phyloP scores from a whole-genome alignment of 2,329 filamentous ascomycete genomes.

The Diaporthe amygdali region DNA sequence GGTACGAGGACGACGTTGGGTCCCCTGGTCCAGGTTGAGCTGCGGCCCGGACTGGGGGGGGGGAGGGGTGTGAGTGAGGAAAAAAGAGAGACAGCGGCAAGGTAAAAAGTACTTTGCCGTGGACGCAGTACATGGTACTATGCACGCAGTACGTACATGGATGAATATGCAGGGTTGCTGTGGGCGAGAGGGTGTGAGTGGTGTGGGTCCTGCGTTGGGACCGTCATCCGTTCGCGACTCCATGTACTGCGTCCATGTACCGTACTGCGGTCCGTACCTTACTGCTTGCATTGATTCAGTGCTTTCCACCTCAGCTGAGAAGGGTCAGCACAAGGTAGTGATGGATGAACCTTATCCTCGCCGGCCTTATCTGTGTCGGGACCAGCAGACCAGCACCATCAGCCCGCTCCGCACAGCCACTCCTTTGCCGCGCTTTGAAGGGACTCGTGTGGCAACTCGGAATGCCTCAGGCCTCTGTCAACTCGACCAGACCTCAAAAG shows the following conservation, averaged over 20 bases:
- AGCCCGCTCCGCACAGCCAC: background rate
- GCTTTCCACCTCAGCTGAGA: conserved; percentile 13
- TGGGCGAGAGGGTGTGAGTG: background rate
- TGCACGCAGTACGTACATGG: background rate
- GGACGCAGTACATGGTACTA: background rate
- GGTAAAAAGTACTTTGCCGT: conserved; percentile 2
- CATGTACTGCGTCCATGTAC: too few relatives aligned
- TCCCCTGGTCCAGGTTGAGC: conserved; percentile 18
- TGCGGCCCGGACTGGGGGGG: background rate
- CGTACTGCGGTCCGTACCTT: background rate
- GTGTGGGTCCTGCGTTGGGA: conserved; percentile 14
- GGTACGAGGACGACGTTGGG: conserved; percentile 21
- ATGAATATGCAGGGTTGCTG: conserved; percentile 14
- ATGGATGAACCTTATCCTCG: background rate
- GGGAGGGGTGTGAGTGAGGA: background rate
- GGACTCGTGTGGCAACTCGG: background rate
- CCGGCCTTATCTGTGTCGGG: background rate
- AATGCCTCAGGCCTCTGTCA: conserved; percentile 7
- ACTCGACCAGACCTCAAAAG: background rate
- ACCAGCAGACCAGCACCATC: background rate
- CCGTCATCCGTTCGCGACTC: conserved; percentile 16
- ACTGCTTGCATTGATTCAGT: conserved; percentile 16
- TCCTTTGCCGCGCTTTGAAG: background rate
- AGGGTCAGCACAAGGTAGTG: conserved; percentile 1
- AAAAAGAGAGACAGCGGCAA: background rate